phyloP scores from a whole-genome alignment of 805 yeast species.

The Ogataea degrootiae region DNA sequence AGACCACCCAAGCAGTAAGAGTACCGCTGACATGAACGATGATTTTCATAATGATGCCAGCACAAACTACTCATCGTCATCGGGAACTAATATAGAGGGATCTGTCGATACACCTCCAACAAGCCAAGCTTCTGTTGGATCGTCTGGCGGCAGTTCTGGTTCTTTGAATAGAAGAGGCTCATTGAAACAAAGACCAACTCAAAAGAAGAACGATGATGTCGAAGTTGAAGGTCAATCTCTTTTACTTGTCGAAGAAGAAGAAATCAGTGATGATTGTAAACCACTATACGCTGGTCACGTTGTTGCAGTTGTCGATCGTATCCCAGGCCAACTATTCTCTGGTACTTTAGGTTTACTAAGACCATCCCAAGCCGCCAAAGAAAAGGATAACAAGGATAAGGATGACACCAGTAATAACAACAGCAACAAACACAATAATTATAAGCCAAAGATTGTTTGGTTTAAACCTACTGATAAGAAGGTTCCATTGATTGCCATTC shows the following conservation, averaged over 20 bases:
- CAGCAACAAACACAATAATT: constrained; percentile 17
- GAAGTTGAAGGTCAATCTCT: constrained; percentile 98
- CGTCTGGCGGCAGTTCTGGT: constrained; percentile 20
- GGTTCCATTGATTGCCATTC: constrained; percentile 96
- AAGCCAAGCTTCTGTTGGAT: constrained; percentile 28
- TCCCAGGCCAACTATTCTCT: constrained; percentile 92
- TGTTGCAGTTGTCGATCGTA: constrained; percentile 95
- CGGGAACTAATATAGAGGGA: constrained; percentile 26
- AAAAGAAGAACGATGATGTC: constrained; percentile 96
- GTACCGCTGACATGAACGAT: constrained; percentile 42
- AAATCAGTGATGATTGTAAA: constrained; percentile 84
- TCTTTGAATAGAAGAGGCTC: constrained; percentile 77
- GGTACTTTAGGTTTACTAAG: constrained; percentile 92
- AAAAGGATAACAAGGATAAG: constrained; percentile 49
- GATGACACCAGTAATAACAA: constrained; percentile 21
- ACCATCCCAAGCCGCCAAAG: constrained; percentile 91
- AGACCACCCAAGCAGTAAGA: constrained; percentile 28
- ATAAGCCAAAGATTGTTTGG: constrained; percentile 94
- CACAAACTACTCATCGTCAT: constrained; percentile 35
- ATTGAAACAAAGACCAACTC: constrained; percentile 90
- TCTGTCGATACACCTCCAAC: constrained; percentile 29
- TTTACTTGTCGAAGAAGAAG: constrained; percentile 89
- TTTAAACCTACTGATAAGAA: constrained; percentile 97
- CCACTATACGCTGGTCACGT: constrained; percentile 98
- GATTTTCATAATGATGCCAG: constrained; percentile 82